Percentiles rank a stretch among this genome's conserved stretches.
Conservation (phyloP, 176 grass and related monocot species). For the Eleusine coracana region DNA sequence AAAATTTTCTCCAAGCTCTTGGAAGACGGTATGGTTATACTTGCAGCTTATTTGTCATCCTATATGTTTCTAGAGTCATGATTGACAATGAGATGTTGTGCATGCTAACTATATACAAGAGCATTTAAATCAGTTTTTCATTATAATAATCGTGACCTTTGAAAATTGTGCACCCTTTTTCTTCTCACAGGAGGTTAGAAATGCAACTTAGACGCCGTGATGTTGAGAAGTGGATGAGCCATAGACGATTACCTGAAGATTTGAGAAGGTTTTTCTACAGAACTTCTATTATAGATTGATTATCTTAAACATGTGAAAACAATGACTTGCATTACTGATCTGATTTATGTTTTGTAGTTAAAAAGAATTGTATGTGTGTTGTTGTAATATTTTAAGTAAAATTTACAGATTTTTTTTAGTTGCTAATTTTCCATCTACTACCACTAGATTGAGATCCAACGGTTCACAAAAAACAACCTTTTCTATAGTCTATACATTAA, state of each 20-base stretch:
- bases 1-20: constrained; percentile 99
- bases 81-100: background rate
- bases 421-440: background rate
- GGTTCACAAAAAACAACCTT: too few species aligned
- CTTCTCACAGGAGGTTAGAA: constrained; percentile 73
- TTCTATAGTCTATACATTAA: too few species aligned
- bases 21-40: constrained; percentile 70
- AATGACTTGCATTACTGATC: constrained; percentile 4
- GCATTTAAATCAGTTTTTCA: background rate
- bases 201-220: constrained; percentile 98
- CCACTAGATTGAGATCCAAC: too few species aligned
- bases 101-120: constrained; percentile 1
- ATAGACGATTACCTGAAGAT: constrained; percentile 81
- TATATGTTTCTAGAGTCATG: constrained; percentile 6
- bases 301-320: constrained; percentile 13
- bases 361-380: constrained; percentile 20
- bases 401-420: background rate
- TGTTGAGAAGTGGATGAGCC: constrained; percentile 99
- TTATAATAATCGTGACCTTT: constrained; percentile 21
- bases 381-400: background rate
- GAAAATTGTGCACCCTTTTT: background rate
- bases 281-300: constrained; percentile 8
- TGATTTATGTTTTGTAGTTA: constrained; percentile 7
- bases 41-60: background rate
- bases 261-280: constrained; percentile 73